phyloP scores from a whole-genome alignment of 2,329 filamentous ascomycete genomes.

The Diaporthe longicolla region DNA sequence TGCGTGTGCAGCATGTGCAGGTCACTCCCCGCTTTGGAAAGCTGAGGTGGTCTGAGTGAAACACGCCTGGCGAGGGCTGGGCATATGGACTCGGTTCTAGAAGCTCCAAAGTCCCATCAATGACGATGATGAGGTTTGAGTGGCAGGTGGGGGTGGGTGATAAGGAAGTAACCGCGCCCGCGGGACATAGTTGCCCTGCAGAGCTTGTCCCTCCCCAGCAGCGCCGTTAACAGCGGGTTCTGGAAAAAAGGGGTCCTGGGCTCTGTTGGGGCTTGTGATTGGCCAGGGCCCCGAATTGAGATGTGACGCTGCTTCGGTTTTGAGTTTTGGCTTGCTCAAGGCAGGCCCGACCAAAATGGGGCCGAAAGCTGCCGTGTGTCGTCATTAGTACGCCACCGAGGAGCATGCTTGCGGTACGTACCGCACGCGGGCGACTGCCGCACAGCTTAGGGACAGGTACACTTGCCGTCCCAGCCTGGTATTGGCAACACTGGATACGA shows the following conservation, averaged over 20 bases:
- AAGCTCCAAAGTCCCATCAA: constrained; percentile 39
- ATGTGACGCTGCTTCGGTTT: constrained; percentile 33
- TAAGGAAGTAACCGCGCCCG: constrained; percentile 1
- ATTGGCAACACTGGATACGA: neutral
- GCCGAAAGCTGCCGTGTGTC: constrained; percentile 34
- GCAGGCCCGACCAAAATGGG: constrained; percentile 29
- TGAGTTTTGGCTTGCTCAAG: constrained; percentile 33
- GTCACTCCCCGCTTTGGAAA: neutral
- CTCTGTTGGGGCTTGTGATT: neutral
- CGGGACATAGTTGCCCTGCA: neutral
- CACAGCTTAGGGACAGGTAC: constrained; percentile 17
- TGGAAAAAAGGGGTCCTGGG: constrained; percentile 37
- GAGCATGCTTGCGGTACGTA: constrained; percentile 15
- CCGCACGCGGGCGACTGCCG: constrained; percentile 10
- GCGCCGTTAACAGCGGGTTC: constrained; percentile 36
- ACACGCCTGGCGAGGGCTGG: constrained; percentile 33
- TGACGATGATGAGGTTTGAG: constrained; percentile 40
- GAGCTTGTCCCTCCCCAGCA: constrained; percentile 24
- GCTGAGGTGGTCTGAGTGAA: constrained; percentile 33
- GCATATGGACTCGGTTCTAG: constrained; percentile 40
- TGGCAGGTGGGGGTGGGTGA: constrained; percentile 25
- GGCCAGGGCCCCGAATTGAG: constrained; percentile 28
- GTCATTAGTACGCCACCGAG: constrained; percentile 38
- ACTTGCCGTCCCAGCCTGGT: constrained; percentile 25
- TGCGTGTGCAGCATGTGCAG: constrained; percentile 1